phyloP scores from a whole-genome alignment of 148 eudicot species.

The Drosera capensis region DNA sequence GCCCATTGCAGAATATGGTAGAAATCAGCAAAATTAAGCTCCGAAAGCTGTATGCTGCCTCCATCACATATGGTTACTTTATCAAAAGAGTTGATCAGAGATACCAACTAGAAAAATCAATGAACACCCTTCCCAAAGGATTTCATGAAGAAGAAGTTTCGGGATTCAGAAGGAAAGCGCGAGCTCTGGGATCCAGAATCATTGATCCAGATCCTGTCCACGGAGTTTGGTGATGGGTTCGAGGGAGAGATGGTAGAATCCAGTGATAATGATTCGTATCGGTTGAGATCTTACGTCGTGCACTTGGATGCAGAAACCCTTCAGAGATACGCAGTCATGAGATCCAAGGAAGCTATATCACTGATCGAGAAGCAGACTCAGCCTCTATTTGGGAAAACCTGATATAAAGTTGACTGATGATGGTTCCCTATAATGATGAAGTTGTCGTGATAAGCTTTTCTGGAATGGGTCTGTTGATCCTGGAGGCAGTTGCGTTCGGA shows the following conservation, averaged over 20 bases:
- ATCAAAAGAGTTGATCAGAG: conserved; percentile 80
- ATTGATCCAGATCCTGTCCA: conserved; percentile 38
- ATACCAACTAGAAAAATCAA: conserved; percentile 76
- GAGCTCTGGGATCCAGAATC: conserved; percentile 67
- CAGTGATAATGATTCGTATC: conserved; percentile 29
- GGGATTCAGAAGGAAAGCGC: conserved; percentile 24
- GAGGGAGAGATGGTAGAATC: conserved; percentile 18
- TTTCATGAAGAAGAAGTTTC: conserved; percentile 23
- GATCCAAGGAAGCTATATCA: conserved; percentile 79
- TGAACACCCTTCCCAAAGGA: conserved; percentile 79
- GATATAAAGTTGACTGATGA: conserved; percentile 50
- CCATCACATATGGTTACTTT: conserved; percentile 93
- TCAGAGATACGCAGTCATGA: conserved; percentile 74
- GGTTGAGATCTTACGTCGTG: conserved; percentile 77
- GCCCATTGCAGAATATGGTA: conserved; percentile 39
- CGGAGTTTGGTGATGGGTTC: conserved; percentile 21
- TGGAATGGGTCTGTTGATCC: conserved; percentile 64
- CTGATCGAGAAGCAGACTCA: conserved; percentile 92
- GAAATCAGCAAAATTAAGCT: conserved; percentile 87
- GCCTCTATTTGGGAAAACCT: conserved; percentile 84
- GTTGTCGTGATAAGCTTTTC: conserved; percentile 31
- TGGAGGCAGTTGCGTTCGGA: conserved; percentile 92
- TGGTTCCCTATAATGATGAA: conserved; percentile 56
- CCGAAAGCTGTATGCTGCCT: conserved; percentile 90
- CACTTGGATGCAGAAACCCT: conserved; percentile 88